Evolutionary conservation across 148 eudicot genomes (phyloP).

Genomic region (Fagopyrum tataricum): DNA sequence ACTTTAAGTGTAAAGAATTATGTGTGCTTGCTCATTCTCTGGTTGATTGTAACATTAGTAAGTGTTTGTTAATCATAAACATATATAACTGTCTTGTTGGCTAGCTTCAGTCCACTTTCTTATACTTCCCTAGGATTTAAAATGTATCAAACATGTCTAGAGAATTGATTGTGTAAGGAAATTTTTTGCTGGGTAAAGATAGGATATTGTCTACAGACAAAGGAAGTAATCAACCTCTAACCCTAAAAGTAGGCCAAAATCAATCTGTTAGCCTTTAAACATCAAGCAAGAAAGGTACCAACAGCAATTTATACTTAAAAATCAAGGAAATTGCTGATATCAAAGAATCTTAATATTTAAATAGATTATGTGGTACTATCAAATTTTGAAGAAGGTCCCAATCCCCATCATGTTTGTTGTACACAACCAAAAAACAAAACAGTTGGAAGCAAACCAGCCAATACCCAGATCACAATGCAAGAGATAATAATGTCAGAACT

Average conservation of each 20-base stretch:
- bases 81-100: not conserved
- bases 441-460: not conserved
- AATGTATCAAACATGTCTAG: not conserved
- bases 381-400: not conserved
- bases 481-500: not conserved
- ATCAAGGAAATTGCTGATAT: not conserved
- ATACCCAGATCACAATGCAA: not conserved
- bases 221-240: not conserved
- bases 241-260: not conserved
- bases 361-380: not conserved
- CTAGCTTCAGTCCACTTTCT: not conserved
- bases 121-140: not conserved
- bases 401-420: not conserved
- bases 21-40: conserved; percentile 1
- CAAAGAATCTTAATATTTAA: not conserved
- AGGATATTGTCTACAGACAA: not conserved
- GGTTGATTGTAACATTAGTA: not conserved
- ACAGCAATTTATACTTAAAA: not conserved
- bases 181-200: not conserved
- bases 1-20: conserved; percentile 7
- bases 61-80: not conserved
- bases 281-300: conserved; percentile 7
- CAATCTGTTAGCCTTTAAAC: not conserved
- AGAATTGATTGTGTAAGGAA: not conserved
- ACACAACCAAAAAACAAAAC: not conserved